A percentile compares a stretch with the other conserved stretches of the same genome.
phyloP scores from a whole-genome alignment of 345 rosid species.

The Viola odorata region DNA sequence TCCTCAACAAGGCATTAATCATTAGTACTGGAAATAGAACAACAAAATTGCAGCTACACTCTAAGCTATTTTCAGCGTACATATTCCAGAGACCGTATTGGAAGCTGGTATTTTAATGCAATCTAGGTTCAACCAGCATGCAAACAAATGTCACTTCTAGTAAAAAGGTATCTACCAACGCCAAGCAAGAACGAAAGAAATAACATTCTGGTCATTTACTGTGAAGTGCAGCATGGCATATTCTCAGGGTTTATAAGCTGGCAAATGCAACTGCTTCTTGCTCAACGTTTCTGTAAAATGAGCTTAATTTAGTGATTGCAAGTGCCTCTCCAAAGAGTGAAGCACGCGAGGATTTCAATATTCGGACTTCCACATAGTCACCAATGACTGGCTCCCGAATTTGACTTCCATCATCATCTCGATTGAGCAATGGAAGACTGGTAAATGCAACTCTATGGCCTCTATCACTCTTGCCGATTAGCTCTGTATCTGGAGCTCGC shows the following conservation, averaged over 20 bases:
- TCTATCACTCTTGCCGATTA: conserved; percentile 82
- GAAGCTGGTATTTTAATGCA: too few species aligned
- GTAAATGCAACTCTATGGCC: conserved; percentile 69
- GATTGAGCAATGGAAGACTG: conserved; percentile 38
- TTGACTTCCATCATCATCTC: conserved; percentile 18
- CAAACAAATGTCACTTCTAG: not conserved
- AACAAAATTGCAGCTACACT: too few species aligned
- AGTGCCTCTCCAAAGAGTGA: conserved; percentile 73
- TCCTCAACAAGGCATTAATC: too few species aligned
- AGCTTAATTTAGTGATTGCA: conserved; percentile 60
- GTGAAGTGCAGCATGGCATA: not conserved
- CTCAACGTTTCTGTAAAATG: conserved; percentile 36
- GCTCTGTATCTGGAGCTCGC: conserved; percentile 83
- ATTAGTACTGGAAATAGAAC: too few species aligned
- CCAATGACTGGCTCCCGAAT: conserved; percentile 55
- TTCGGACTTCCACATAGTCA: conserved; percentile 71
- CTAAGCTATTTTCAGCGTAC: too few species aligned
- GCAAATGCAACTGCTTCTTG: conserved; percentile 49
- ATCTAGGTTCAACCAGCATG: not conserved
- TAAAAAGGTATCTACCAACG: not conserved
- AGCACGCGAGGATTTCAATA: conserved; percentile 61
- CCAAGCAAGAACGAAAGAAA: conserved; percentile 4
- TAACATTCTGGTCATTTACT: not conserved
- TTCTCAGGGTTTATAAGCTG: conserved; percentile 18
- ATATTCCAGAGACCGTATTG: too few species aligned